Base-by-base conservation (phyloP, 1,284 basidiomycete genomes). In the Limonomyces culmigenus region DNA sequence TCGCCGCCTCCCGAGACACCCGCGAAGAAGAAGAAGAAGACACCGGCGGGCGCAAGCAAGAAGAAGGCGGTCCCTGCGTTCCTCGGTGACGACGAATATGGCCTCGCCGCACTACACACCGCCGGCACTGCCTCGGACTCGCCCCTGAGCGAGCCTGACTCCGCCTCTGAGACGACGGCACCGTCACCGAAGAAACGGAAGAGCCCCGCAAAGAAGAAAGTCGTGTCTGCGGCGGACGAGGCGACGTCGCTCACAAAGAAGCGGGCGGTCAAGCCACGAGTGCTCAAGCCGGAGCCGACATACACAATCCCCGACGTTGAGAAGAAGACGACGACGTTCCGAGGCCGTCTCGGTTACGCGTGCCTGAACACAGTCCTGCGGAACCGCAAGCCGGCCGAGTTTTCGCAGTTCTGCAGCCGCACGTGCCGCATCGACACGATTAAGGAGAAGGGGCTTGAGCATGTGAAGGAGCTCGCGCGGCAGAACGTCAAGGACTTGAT, bases 311-410 rank as follows among this genome's bases (percentile, higher is more conserved):
- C 78, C 0, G 67, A 74, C 19, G 70, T 79, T 0, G 63, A 69
- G 47, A 58, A 48, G 45, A 73, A 61, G 56, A 60, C 55, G 33
- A 83, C 79, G 1, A 71, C 64, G 1, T 89, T 78, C 54, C 73
- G 62, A 50, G 86, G 78, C 29, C 62, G 77, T n/a, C 56, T 80
- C 16, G 76, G 70, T 8, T 79, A 88, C 48, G 86, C 87, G 1
- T 91, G 86, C 48, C 54, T 91, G 33, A 91, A 91, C 49, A 88
- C 86, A 0, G 62, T 91, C 17, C 56, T 91, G 3, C 67, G 86
- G 34, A 75, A 66, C 40, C 65, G 63, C 43, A 77, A 74, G 40
- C 79, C 83, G 5, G 60, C 67, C 0, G 54, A 44, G 2, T 62
- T 69, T 10, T 56, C 75, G 1, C 58, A 84, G 16, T 91, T 89